Conservation (phyloP, 179 eudicot genomes). For the Amaranthus tricolor region DNA sequence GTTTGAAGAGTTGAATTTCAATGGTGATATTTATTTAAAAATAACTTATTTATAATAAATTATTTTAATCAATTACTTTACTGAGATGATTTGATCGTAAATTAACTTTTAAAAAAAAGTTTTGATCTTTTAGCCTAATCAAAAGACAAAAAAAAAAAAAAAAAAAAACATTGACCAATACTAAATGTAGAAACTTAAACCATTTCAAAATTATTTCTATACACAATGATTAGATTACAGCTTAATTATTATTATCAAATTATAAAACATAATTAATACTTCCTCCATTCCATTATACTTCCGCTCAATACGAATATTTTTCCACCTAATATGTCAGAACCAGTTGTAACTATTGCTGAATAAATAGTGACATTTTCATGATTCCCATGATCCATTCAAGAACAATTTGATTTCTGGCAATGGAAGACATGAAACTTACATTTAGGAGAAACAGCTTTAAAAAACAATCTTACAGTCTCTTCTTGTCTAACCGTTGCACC, state of each 20-base stretch:
- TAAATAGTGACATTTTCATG: neutral
- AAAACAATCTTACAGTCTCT: slow-evolving; percentile 63
- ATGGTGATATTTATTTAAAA: no score
- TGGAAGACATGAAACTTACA: slow-evolving; percentile 59
- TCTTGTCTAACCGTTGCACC: slow-evolving; percentile 60
- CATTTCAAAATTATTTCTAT: neutral
- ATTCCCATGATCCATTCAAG: neutral
- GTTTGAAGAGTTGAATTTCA: no score
- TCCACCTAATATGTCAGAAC: no score
- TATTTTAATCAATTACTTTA: no score
- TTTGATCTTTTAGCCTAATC: neutral
- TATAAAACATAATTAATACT: neutral
- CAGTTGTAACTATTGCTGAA: no score
- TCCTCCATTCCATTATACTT: neutral
- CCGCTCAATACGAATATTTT: no score
- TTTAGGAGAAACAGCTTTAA: slow-evolving; percentile 50
- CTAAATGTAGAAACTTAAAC: neutral
- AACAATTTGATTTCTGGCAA: slow-evolving; percentile 28
- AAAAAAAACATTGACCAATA: neutral
- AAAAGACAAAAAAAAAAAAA: neutral
- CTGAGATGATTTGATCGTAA: no score
- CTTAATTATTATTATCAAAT: neutral
- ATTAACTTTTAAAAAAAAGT: neutral
- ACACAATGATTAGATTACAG: neutral
- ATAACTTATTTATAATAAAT: no score